Conservation (phyloP, 306 rosid species). For the Mimosa pudica region DNA sequence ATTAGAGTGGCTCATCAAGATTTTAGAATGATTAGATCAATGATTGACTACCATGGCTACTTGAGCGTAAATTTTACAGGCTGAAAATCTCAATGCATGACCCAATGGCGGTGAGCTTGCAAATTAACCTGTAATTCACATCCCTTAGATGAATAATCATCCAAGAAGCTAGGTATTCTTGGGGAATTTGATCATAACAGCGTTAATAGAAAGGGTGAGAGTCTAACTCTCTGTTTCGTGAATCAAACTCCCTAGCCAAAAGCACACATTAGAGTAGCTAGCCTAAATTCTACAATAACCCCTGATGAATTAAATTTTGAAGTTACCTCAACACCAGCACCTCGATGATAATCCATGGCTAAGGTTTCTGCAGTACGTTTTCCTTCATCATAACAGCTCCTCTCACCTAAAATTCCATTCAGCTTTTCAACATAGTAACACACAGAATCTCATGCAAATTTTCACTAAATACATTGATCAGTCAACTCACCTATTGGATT, state of each 20-base stretch:
- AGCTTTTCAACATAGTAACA: not conserved
- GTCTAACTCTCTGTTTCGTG: not conserved
- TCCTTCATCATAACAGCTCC: slow-evolving; percentile 99
- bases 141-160: not conserved
- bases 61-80: slow-evolving; percentile 1
- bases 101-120: not conserved
- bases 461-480: not conserved
- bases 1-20: slow-evolving; percentile 9
- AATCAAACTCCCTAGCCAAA: slow-evolving; percentile 1
- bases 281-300: slow-evolving; percentile 1
- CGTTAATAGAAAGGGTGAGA: slow-evolving; percentile 10
- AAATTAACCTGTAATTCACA: slow-evolving; percentile 18
- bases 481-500: slow-evolving; percentile 88
- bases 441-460: slow-evolving; percentile 28
- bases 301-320: slow-evolving; percentile 3
- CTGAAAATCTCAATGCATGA: not conserved
- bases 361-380: slow-evolving; percentile 95
- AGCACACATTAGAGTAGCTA: slow-evolving; percentile 7
- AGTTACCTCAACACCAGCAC: slow-evolving; percentile 94
- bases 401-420: slow-evolving; percentile 63
- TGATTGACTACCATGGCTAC: not conserved
- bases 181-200: not conserved
- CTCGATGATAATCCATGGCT: slow-evolving; percentile 96
- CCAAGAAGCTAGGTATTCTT: not conserved
- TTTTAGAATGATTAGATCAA: slow-evolving; percentile 8